phyloP scores from a whole-genome alignment of 2,329 filamentous ascomycete genomes.

The Pseudogymnoascus sp. region DNA sequence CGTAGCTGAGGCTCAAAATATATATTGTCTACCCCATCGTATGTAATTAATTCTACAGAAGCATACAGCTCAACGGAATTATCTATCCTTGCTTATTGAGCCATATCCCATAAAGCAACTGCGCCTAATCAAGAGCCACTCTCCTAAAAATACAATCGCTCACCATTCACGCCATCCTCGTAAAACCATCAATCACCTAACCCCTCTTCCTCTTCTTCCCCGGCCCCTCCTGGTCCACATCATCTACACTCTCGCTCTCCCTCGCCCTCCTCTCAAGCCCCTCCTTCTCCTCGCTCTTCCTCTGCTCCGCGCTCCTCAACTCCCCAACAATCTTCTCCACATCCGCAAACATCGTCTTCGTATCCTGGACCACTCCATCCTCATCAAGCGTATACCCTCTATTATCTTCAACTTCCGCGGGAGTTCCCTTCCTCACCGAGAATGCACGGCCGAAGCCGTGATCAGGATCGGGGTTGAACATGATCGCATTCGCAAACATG shows the following conservation, averaged over 20 bases:
- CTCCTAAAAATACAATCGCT: neutral
- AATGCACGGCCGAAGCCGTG: slow-evolving; percentile 63
- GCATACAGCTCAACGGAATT: neutral
- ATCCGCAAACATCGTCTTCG: slow-evolving; percentile 81
- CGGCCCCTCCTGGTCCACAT: neutral
- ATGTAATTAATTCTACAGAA: neutral
- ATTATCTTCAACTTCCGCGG: slow-evolving; percentile 35
- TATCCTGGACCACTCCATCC: slow-evolving; percentile 81
- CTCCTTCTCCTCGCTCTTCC: slow-evolving; percentile 25
- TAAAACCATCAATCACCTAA: neutral
- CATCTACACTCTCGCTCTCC: slow-evolving; percentile 7
- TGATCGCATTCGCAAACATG: slow-evolving; percentile 97
- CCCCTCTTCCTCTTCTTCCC: slow-evolving; percentile 2
- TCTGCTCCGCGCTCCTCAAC: slow-evolving; percentile 28
- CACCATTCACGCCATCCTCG: neutral
- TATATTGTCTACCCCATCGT: neutral
- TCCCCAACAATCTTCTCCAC: slow-evolving; percentile 53
- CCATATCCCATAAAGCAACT: neutral
- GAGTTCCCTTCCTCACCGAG: slow-evolving; percentile 36
- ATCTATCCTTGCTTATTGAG: neutral
- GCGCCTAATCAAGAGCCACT: neutral
- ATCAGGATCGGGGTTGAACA: slow-evolving; percentile 88
- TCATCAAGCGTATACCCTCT: slow-evolving; percentile 64
- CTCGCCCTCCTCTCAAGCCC: slow-evolving; percentile 26
- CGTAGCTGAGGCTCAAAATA: neutral